Evolutionary conservation across 2,329 filamentous ascomycete genomes (phyloP).

Genomic region (Nothophoma quercina): DNA sequence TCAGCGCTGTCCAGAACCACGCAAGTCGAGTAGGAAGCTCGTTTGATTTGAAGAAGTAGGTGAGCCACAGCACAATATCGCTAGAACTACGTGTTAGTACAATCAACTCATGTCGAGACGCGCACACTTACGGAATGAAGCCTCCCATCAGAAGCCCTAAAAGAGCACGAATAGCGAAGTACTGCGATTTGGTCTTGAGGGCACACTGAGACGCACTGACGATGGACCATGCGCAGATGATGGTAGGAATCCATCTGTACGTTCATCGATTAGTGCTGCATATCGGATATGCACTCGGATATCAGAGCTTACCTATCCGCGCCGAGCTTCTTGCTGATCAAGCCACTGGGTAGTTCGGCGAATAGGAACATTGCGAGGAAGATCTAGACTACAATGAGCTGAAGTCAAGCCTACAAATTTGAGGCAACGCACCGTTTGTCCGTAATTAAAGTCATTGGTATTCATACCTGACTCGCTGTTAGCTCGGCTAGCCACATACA

Average conservation of each 20-base stretch:
- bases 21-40: slow-evolving; percentile 53
- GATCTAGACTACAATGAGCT: slow-evolving; percentile 25
- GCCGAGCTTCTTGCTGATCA: slow-evolving; percentile 61
- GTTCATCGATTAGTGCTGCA: background rate
- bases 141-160: slow-evolving; percentile 51
- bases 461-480: slow-evolving; percentile 29
- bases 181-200: slow-evolving; percentile 43
- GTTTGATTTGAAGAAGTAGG: slow-evolving; percentile 52
- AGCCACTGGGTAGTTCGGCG: slow-evolving; percentile 59
- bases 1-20: slow-evolving; percentile 54
- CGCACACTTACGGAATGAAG: slow-evolving; percentile 31
- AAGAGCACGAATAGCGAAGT: slow-evolving; percentile 50
- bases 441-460: slow-evolving; percentile 44
- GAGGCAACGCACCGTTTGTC: slow-evolving; percentile 47
- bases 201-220: slow-evolving; percentile 49
- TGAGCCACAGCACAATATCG: slow-evolving; percentile 52
- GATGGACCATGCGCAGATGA: slow-evolving; percentile 47
- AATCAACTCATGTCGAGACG: too few relatives aligned
- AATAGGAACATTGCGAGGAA: slow-evolving; percentile 54
- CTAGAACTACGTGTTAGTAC: slow-evolving; percentile 44
- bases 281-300: background rate
- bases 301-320: slow-evolving; percentile 47
- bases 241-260: slow-evolving; percentile 47
- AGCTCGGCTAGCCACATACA: background rate
- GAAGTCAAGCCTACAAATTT: background rate